Conservation (phyloP, 1,284 basidiomycete genomes). For the Tilletia caries region DNA sequence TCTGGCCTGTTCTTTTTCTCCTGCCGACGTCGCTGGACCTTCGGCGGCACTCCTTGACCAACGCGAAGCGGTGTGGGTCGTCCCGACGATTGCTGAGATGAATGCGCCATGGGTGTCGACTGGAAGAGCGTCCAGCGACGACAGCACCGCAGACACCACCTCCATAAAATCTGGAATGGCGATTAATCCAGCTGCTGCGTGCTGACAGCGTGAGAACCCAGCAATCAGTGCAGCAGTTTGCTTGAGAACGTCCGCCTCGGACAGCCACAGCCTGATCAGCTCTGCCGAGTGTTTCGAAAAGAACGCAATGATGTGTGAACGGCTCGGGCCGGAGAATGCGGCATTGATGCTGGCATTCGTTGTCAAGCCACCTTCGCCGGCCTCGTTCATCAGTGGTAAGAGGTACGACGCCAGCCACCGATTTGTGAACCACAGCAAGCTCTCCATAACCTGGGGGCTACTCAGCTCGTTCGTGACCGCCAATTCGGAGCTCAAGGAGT, state of each 20-base stretch:
- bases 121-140: constrained; percentile 33
- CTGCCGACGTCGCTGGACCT: constrained; percentile 11
- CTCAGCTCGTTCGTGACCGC: constrained; percentile 26
- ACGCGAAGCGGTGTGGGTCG: constrained; percentile 15
- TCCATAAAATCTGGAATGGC: constrained; percentile 34
- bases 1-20: background rate
- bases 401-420: constrained; percentile 47
- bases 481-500: constrained; percentile 27
- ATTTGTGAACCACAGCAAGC: constrained; percentile 41
- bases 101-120: constrained; percentile 41
- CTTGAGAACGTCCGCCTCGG: constrained; percentile 41
- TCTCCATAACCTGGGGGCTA: constrained; percentile 44
- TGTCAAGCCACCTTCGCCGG: constrained; percentile 24
- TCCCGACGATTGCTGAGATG: constrained; percentile 35
- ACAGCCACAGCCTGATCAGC: constrained; percentile 40
- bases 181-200: constrained; percentile 24
- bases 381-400: constrained; percentile 22
- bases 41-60: constrained; percentile 14
- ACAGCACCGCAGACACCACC: constrained; percentile 31
- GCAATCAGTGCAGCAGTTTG: constrained; percentile 39
- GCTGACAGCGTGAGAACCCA: constrained; percentile 34
- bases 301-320: constrained; percentile 35
- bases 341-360: constrained; percentile 22
- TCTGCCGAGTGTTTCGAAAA: constrained; percentile 36
- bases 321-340: constrained; percentile 31